A percentile compares a stretch with the other conserved stretches of the same genome.
Conservation (phyloP, 306 rosid genomes). For the Pyrus communis region DNA sequence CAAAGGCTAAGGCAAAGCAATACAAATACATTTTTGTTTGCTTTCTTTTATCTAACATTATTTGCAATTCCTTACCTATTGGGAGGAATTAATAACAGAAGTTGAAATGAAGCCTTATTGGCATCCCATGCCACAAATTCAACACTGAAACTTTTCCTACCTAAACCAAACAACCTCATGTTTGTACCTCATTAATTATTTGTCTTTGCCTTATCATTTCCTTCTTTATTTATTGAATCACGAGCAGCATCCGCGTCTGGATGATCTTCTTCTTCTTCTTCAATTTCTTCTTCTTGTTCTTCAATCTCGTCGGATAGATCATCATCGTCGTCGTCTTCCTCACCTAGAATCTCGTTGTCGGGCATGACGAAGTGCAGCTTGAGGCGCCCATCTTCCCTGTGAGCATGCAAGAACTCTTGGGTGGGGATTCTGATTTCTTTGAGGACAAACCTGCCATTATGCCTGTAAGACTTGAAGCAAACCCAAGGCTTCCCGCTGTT, state of each 20-base stretch:
- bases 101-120: not conserved
- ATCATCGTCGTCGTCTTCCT: conserved; percentile 4
- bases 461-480: conserved; percentile 54
- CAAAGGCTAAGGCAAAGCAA: not conserved
- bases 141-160: conserved; percentile 2
- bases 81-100: not conserved
- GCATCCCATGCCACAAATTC: not conserved
- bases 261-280: conserved; percentile 1
- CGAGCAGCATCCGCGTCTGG: not conserved
- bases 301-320: not conserved
- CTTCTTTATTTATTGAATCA: not conserved
- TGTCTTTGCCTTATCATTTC: not conserved
- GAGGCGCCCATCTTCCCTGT: conserved; percentile 75
- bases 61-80: not conserved
- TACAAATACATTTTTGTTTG: not conserved
- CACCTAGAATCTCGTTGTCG: conserved; percentile 20
- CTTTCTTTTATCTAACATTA: not conserved
- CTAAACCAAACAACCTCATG: not conserved
- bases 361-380: conserved; percentile 57
- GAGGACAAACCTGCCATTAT: conserved; percentile 71
- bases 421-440: conserved; percentile 51
- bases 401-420: conserved; percentile 66
- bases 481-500: conserved; percentile 64
- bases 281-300: not conserved
- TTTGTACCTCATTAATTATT: not conserved